Conservation (phyloP, 441 rosid genomes). For the Adansonia grandidieri region DNA sequence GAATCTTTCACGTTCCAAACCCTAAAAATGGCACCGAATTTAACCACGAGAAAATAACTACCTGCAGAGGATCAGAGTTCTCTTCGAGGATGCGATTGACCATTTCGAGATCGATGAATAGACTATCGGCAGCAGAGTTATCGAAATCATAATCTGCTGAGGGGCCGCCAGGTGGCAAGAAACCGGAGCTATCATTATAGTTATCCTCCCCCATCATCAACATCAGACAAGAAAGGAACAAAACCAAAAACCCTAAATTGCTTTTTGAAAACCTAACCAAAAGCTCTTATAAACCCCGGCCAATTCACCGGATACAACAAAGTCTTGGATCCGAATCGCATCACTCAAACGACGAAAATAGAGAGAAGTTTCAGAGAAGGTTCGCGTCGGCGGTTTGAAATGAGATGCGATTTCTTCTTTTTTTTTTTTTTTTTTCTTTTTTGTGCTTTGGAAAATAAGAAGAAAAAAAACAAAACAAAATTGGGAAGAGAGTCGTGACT, state of each 20-base stretch:
- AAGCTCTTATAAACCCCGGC: slow-evolving; percentile 6
- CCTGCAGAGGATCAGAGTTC: slow-evolving; percentile 52
- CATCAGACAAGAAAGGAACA: slow-evolving; percentile 28
- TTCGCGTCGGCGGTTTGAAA: slow-evolving; percentile 29
- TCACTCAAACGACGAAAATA: slow-evolving; percentile 16
- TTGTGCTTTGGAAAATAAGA: background rate
- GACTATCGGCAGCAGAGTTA: slow-evolving; percentile 39
- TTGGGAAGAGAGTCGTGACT: slow-evolving; percentile 13
- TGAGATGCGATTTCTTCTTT: slow-evolving; percentile 36
- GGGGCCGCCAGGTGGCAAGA: slow-evolving; percentile 26
- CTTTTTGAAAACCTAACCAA: slow-evolving; percentile 28
- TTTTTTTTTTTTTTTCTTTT: slow-evolving; percentile 7
- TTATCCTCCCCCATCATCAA: slow-evolving; percentile 49
- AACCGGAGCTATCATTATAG: slow-evolving; percentile 18
- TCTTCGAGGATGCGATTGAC: slow-evolving; percentile 52
- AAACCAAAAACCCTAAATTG: slow-evolving; percentile 29
- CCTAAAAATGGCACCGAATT: slow-evolving; percentile 13
- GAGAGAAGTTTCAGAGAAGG: slow-evolving; percentile 39
- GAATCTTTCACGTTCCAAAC: slow-evolving; percentile 11
- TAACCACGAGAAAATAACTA: slow-evolving; percentile 24
- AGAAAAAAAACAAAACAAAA: background rate
- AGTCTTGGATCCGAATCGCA: slow-evolving; percentile 24
- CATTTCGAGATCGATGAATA: slow-evolving; percentile 54
- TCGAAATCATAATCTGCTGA: slow-evolving; percentile 36
- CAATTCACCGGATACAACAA: slow-evolving; percentile 20